Evolutionary conservation across 2,329 filamentous ascomycete species (phyloP).

Genomic region (Neoarthrinium moseri): DNA sequence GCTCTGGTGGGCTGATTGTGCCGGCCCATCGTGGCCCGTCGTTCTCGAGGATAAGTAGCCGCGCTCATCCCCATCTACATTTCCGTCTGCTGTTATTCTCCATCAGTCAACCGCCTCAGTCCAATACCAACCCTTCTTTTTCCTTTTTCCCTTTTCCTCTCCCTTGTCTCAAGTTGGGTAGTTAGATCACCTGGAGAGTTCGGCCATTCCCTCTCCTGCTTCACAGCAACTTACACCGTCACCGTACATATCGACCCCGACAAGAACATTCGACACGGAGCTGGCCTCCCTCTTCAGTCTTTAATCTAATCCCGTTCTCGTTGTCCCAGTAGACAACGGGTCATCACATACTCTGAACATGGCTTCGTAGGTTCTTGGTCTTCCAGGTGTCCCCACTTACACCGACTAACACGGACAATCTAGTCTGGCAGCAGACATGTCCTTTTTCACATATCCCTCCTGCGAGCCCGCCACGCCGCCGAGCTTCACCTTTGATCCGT

Average conservation of each 20-base stretch:
- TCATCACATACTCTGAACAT: constrained; percentile 29
- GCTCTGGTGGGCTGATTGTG: constrained; percentile 24
- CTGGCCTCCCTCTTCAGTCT: constrained; percentile 28
- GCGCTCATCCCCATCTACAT: constrained; percentile 19
- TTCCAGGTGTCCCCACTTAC: constrained; percentile 5
- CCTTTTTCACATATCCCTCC: constrained; percentile 58
- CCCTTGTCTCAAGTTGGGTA: constrained; percentile 20
- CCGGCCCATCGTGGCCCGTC: constrained; percentile 22
- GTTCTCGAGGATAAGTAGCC: constrained; percentile 31
- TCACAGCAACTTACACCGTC: constrained; percentile 19
- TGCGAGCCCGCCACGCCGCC: constrained; percentile 52
- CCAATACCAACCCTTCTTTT: constrained; percentile 25
- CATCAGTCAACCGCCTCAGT: constrained; percentile 26
- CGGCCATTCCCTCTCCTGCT: constrained; percentile 22
- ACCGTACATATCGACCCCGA: constrained; percentile 16
- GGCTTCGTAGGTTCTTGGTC: constrained; percentile 38
- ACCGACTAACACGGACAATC: constrained; percentile 24
- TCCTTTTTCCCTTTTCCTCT: constrained; percentile 17
- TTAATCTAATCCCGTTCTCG: constrained; percentile 23
- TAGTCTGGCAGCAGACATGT: constrained; percentile 62
- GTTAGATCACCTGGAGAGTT: constrained; percentile 25
- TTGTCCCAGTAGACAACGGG: constrained; percentile 25
- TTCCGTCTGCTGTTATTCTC: constrained; percentile 21
- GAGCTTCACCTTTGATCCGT: constrained; percentile 54
- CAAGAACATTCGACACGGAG: constrained; percentile 19